Base-by-base conservation (phyloP, 306 rosid genomes). In the Sicyos baderoa region DNA sequence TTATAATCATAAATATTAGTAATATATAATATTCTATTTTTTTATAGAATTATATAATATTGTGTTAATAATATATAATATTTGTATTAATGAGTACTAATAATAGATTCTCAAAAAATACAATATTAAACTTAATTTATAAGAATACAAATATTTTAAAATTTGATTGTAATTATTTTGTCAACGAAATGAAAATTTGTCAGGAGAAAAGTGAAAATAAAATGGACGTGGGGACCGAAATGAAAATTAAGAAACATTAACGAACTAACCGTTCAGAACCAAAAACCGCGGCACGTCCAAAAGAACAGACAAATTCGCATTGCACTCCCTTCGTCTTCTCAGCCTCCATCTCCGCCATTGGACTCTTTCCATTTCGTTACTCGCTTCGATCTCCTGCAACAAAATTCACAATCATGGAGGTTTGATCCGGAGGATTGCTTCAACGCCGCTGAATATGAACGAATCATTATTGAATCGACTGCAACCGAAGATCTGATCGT, bases 231-330 rank as follows among this genome's bases (percentile, higher is more conserved):
- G 53, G 69, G 53, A 13, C 14, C 4, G 19, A 66, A 67, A 67
- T 67, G 72, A 67, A 21, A 67, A 21, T 67, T 1, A 21, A 23
- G 72, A 67, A 67, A 25, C 42, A 3, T 47, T 16, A 67, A 67
- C 25, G 45, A 67, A 67, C 72, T 67, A 67, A 49, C 57, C 57
- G 72, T 72, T 57, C 51, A 4, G 27, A 72, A 72, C 75, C 66
- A 42, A 45, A 57, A 72, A 72, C 53, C 54, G 55, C 50, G 35
- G 59, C 50, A 69, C 61, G 19, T 52, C 49, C 54, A 50, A 68
- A 68, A 25, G 44, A 63, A 50, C 45, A 48, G n/a, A 55, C 65
- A 64, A 5, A 64, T 19, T 71, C 63, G 4, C 14, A 13, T 70
- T 67, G n/a, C 45, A 21, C 29, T 72, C 18, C 18, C 3, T 51